These are phyloP conservation scores for Ophiostoma triangulosporum DNA, from an alignment of 2,329 filamentous ascomycete genomes.

Conservation along the genomic window DNA sequence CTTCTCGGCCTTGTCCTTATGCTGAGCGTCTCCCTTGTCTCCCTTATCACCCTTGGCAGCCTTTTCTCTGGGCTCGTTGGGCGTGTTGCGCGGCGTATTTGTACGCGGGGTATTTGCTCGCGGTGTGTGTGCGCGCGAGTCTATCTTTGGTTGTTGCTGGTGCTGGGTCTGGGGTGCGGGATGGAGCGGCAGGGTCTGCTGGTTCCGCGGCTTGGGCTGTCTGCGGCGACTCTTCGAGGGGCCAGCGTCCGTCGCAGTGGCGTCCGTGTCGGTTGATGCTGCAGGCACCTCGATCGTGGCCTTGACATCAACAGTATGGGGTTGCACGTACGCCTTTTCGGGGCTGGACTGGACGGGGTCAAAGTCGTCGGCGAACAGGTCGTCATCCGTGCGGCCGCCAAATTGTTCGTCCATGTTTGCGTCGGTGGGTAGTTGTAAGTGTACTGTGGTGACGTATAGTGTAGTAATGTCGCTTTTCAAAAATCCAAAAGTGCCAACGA, in stretches of 20 bases:
- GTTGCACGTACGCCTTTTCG: background rate
- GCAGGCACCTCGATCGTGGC: background rate
- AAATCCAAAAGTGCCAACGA: background rate
- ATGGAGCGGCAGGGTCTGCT: background rate
- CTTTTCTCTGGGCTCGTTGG: background rate
- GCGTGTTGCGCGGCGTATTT: background rate
- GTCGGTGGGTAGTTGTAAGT: background rate
- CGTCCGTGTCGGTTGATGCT: background rate
- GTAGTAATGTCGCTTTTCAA: background rate
- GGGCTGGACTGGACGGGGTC: slow-evolving; percentile 32
- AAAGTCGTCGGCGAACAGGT: slow-evolving; percentile 49
- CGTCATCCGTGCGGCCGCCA: slow-evolving; percentile 46
- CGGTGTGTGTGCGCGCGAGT: background rate
- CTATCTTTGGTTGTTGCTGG: background rate
- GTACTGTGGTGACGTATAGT: background rate
- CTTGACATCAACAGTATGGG: background rate
- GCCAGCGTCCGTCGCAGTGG: background rate
- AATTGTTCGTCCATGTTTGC: slow-evolving; percentile 46
- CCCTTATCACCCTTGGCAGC: background rate
- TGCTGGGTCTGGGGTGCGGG: background rate
- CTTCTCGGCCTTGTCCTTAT: background rate
- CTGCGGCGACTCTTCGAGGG: background rate
- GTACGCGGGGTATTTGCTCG: background rate
- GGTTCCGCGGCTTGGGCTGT: background rate
- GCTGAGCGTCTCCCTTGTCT: background rate